Base-by-base conservation (phyloP, 176 grass and related monocot species). In the Carex myosuroides region DNA sequence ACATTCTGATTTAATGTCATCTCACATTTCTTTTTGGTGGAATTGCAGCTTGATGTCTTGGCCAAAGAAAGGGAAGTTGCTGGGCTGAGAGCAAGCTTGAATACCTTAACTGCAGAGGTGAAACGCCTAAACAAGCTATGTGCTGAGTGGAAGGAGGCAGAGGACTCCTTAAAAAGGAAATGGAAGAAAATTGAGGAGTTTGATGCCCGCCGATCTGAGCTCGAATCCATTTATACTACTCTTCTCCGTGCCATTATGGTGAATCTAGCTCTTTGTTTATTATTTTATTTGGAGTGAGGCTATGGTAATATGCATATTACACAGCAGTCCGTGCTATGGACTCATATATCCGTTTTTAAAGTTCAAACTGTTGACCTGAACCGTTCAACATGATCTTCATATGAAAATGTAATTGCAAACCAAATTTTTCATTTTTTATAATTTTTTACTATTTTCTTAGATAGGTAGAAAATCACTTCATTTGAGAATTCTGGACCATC, bases 141-240 rank as follows among this genome's bases (percentile, higher is more conserved):
- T 44, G 90, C 89, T 1, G 91, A 98, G 87, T 98, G 93, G 93
- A 95, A 95, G 90, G 92, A 98, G 86, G 96, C 93, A 61, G 96
- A 98, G 92, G 93, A 95, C 85, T 98, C 91, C 3, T 84, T 98
- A 86, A 98, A 95, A 87, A 98, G 95, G 71, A 98, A 98, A 84
- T 98, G 96, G 96, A 98, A 95, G 83, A 98, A 98, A 89, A 98
- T 98, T 1, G 96, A 98, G 84, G 96, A 93, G 83, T 95, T 98
- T 72, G 95, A 93, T 60, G 88, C 96, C 65, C 89, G 96, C 74
- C 83, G 93, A 87, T 93, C 93, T 80, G 96, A 98, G 85, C 91
- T 98, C 7, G 91, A 98, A 82, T 91, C 82, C 60, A 92, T 98
- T 86, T 98, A 98, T 80, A 90, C 70, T 85, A 88, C 93, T 88